Evolutionary conservation across 306 rosid species (phyloP), one percentile per base, ranked within the genome.

Genomic region (Pyrus pyrifolia): DNA sequence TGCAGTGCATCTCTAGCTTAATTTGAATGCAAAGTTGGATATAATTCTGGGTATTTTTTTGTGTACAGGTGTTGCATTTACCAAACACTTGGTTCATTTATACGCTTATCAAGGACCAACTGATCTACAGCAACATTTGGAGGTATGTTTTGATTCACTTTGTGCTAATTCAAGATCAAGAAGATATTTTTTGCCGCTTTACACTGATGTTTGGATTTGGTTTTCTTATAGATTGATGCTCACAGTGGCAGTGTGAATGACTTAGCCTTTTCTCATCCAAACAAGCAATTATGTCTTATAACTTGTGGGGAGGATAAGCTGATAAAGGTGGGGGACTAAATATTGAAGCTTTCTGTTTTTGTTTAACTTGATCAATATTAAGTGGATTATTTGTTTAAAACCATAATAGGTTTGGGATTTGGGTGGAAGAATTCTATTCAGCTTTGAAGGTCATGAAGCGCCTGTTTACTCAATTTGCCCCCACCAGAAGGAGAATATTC

Each of bases 381-480:
- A 64, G 4, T 64, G 35, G 19, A 22, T 62, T 27, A 2, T 19
- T 52, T 79, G 25, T 59, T 53, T 10, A 49, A 35, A n/a, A 35
- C 60, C 82, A 72, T 18, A 40, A 71, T 63, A 90, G 94, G 95
- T 90, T 81, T 90, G 95, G 95, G 95, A 90, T 76, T 62, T 82
- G 67, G 72, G 46, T 40, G 92, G 95, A 61, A 85, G 86, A 74
- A 87, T 15, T 67, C 81, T 87, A 64, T 90, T 84, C 76, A 68
- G 58, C 81, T 90, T 90, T 83, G 95, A 84, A 81, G 95, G 95
- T 82, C 92, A 90, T 23, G 90, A 86, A 19, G 95, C 95, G 6
- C 88, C 95, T 57, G 90, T 90, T 35, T 90, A 90, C 82, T 90
- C 95, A 12, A 72, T 90, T 68, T 90, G 92, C 78, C 92, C 95